Evolutionary conservation across 768 basidiomycete genomes (phyloP).

Genomic region (Pulveroboletus sp.): DNA sequence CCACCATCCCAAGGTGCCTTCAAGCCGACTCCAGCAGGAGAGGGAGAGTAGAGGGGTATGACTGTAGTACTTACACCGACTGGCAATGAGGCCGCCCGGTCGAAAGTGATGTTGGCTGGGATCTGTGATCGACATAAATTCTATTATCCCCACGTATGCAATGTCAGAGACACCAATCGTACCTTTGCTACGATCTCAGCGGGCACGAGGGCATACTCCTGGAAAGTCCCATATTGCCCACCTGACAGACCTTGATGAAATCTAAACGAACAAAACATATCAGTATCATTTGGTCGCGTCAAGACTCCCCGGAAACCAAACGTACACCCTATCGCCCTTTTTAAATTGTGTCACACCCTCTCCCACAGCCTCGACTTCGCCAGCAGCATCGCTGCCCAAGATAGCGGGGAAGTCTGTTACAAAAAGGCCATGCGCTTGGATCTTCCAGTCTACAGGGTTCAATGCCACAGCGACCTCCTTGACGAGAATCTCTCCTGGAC

Average conservation of each 20-base stretch:
- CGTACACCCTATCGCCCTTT: constrained; percentile 30
- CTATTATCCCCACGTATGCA: not conserved
- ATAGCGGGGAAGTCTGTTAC: constrained; percentile 31
- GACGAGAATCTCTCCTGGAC: constrained; percentile 41
- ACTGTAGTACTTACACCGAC: constrained; percentile 29
- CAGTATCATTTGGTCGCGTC: not conserved
- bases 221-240: constrained; percentile 18
- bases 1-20: constrained; percentile 35
- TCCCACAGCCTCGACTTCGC: constrained; percentile 37
- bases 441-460: constrained; percentile 42
- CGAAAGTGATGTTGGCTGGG: constrained; percentile 34
- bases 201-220: constrained; percentile 23
- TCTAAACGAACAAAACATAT: constrained; percentile 6
- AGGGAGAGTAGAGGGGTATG: constrained; percentile 29
- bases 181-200: constrained; percentile 19
- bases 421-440: constrained; percentile 4
- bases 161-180: not conserved
- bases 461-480: constrained; percentile 37
- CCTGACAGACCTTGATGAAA: constrained; percentile 11
- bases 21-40: constrained; percentile 26
- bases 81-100: constrained; percentile 37
- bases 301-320: not conserved
- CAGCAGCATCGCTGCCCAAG: constrained; percentile 37
- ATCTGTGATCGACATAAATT: constrained; percentile 20
- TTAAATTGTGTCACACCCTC: constrained; percentile 34